Evolutionary conservation across 805 yeast species (phyloP).

Genomic region (Barnettozyma wickerhamii): DNA sequence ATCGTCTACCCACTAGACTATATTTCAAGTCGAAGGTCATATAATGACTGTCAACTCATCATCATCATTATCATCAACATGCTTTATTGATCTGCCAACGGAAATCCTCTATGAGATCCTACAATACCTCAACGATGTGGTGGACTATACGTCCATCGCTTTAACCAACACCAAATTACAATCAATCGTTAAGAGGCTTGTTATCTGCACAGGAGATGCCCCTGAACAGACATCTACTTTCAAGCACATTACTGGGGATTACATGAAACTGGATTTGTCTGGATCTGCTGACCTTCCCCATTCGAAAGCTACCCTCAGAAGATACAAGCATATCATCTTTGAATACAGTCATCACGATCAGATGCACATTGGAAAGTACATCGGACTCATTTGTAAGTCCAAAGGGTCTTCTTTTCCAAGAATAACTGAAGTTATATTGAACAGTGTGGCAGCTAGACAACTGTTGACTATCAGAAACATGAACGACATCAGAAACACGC

Average conservation of each 20-base stretch:
- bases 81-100: constrained; percentile 7
- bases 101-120: constrained; percentile 3
- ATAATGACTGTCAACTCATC: too few relatives aligned
- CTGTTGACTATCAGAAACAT: constrained; percentile 3
- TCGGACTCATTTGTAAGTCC: not conserved
- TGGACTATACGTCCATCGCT: constrained; percentile 3
- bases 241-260: constrained; percentile 1
- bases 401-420: not conserved
- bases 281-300: not conserved
- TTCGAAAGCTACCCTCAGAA: not conserved
- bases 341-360: constrained; percentile 3
- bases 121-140: constrained; percentile 1
- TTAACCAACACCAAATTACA: constrained; percentile 4
- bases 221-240: constrained; percentile 1
- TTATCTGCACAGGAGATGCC: constrained; percentile 5
- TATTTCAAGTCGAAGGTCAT: too few relatives aligned
- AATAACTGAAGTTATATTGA: constrained; percentile 5
- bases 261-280: constrained; percentile 1
- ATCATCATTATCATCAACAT: too few relatives aligned
- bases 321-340: constrained; percentile 6
- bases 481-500: not conserved
- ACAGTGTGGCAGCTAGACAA: constrained; percentile 2
- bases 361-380: constrained; percentile 1
- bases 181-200: constrained; percentile 1
- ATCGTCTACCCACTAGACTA: too few relatives aligned